A percentile compares a stretch with the other conserved stretches of the same genome.
Conservation (phyloP, 75 land plant genomes). For the Gnetum montanum region DNA sequence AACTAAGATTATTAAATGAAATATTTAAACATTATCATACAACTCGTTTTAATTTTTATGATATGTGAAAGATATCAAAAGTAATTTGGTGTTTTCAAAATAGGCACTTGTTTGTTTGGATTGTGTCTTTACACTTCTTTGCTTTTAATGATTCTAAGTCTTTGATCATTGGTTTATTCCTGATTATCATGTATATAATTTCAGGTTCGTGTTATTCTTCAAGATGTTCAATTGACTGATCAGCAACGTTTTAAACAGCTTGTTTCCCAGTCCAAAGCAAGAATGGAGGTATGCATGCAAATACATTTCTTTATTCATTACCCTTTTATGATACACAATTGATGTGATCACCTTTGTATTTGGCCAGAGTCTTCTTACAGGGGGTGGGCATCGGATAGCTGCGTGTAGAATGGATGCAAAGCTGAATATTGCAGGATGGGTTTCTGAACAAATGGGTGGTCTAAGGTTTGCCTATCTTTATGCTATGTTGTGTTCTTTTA, state of each 20-base stretch:
- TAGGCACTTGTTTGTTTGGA: too few species aligned
- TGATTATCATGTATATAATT: too few species aligned
- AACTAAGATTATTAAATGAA: too few species aligned
- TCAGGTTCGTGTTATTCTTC: constrained; percentile 76
- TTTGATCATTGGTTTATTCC: too few species aligned
- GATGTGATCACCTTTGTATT: background rate
- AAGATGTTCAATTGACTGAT: constrained; percentile 87
- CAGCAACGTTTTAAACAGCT: constrained; percentile 95
- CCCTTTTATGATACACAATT: background rate
- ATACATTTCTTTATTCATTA: background rate
- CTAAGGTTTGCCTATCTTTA: constrained; percentile 67
- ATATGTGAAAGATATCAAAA: too few species aligned
- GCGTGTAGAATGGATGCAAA: constrained; percentile 96
- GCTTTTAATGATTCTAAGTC: too few species aligned
- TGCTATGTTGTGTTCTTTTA: background rate
- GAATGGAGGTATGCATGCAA: constrained; percentile 79
- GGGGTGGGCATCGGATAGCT: constrained; percentile 93
- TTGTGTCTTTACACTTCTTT: too few species aligned
- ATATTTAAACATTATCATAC: too few species aligned
- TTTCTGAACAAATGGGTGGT: constrained; percentile 97
- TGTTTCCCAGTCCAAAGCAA: constrained; percentile 93
- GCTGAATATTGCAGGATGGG: constrained; percentile 88
- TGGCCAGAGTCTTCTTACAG: constrained; percentile 71
- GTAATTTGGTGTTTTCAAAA: too few species aligned
- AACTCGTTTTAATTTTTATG: too few species aligned